Evolutionary conservation across 2,329 filamentous ascomycete genomes (phyloP).

Genomic region (Aureobasidium subglaciale): DNA sequence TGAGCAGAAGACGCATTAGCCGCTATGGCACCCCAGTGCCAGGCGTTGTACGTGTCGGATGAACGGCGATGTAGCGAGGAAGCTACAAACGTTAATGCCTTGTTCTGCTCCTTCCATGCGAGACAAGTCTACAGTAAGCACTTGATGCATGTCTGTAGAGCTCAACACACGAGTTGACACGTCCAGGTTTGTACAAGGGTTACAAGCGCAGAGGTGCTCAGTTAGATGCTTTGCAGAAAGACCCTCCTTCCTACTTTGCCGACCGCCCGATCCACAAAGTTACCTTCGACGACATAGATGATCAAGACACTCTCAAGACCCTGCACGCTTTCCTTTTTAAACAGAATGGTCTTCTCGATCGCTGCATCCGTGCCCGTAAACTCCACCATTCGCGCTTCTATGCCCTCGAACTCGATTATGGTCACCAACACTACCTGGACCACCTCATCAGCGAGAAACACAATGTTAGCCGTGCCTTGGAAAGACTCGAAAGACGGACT

Average conservation of each 20-base stretch:
- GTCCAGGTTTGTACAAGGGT: slow-evolving; percentile 38
- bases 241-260: slow-evolving; percentile 34
- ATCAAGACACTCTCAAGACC: slow-evolving; percentile 32
- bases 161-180: background rate
- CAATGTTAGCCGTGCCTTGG: slow-evolving; percentile 34
- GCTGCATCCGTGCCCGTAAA: slow-evolving; percentile 37
- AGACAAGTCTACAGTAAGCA: slow-evolving; percentile 31
- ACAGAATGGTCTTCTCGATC: slow-evolving; percentile 32
- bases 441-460: slow-evolving; percentile 32
- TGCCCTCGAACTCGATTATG: slow-evolving; percentile 37
- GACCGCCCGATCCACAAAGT: slow-evolving; percentile 34
- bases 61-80: slow-evolving; percentile 28
- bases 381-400: slow-evolving; percentile 39
- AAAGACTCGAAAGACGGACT: slow-evolving; percentile 37
- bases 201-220: slow-evolving; percentile 43
- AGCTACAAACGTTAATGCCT: slow-evolving; percentile 35
- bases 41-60: slow-evolving; percentile 32
- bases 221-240: slow-evolving; percentile 33
- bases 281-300: slow-evolving; percentile 32
- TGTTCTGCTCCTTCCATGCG: slow-evolving; percentile 38
- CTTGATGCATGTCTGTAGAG: background rate
- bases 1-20: background rate
- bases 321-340: slow-evolving; percentile 38
- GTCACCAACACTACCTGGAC: slow-evolving; percentile 37
- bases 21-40: slow-evolving; percentile 16